Base-by-base conservation (phyloP, 2,329 filamentous ascomycete species). In the Ascochyta koolunga region DNA sequence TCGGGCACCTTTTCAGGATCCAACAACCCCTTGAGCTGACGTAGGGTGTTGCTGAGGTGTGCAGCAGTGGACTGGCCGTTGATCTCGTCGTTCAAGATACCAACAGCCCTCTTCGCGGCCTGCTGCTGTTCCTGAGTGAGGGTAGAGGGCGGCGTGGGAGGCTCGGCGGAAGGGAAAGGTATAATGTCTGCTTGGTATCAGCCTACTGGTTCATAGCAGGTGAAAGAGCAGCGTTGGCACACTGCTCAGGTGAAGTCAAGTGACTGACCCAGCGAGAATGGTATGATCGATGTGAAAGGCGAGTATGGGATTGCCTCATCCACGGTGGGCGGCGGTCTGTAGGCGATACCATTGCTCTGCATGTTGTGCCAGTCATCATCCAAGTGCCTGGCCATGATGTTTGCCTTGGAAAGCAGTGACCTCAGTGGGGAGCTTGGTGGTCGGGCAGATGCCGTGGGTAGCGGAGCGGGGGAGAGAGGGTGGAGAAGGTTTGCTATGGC, bases 261-360 rank as follows among this genome's bases (percentile, higher is more conserved):
- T 18, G 54, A 74, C 77, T 62, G 76, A 92, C 90, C 86, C 62
- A 89, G 84, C 72, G 89, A 85, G 73, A 93, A 91, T 2, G 90
- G 90, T 46, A 90, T 82, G 42, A 93, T 88, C 3, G 89, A 91
- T 42, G 88, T 90, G 70, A 93, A 88, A 21, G 91, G 90, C 45
- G 90, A 90, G 75, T 87, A 93, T n/a, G 89, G 89, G 39, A 95
- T 80, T 25, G 90, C 90, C 69, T 95, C 89, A 51, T 88, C 83
- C 11, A 95, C 83, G 3, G 79, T 81, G 10, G 79, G 78, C 19
- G 80, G 78, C 35, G 79, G 73, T 22, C 76, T 66, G 40, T 71
- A 71, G 13, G 70, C 64, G 13, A 75, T 65, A 19, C 69, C 67
- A 11, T 69, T 62, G 35, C 69, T 68, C 60, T 72, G 68, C 64